A percentile compares a stretch with the other conserved stretches of the same genome.
These are phyloP conservation scores for Mucor irregularis DNA, from an alignment of 371 early-diverging fungal species.

Conservation along the genomic window DNA sequence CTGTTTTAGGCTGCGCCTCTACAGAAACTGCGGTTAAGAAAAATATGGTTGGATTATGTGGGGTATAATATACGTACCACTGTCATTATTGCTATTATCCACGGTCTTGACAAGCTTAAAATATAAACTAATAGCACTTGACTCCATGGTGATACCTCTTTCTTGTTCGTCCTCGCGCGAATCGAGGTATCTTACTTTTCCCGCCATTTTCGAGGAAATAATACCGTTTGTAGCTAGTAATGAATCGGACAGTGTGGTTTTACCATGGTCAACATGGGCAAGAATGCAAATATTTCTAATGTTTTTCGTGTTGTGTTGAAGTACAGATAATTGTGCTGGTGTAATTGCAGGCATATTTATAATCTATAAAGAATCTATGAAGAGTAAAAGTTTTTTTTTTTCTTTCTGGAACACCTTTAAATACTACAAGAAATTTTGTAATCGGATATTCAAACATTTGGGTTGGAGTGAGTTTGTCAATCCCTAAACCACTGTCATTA, in stretches of 20 bases:
- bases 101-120: constrained; percentile 67
- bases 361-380: background rate
- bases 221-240: constrained; percentile 97
- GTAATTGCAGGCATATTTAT: constrained; percentile 65
- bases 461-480: too few species aligned
- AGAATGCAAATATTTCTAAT: constrained; percentile 97
- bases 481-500: too few species aligned
- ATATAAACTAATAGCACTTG: constrained; percentile 92
- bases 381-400: background rate
- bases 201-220: constrained; percentile 95
- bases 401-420: background rate
- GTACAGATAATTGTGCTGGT: constrained; percentile 55
- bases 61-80: constrained; percentile 18
- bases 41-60: background rate
- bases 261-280: constrained; percentile 99
- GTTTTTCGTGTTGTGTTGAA: constrained; percentile 64
- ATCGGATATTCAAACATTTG: too few species aligned
- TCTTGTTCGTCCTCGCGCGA: constrained; percentile 98
- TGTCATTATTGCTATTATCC: too few species aligned
- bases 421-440: too few species aligned
- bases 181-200: constrained; percentile 98
- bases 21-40: background rate
- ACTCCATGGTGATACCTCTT: constrained; percentile 99
- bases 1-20: constrained; percentile 21
- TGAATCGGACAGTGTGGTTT: constrained; percentile 99